Conservation (phyloP, 164 flowering plant species). For the Saururus chinensis region DNA sequence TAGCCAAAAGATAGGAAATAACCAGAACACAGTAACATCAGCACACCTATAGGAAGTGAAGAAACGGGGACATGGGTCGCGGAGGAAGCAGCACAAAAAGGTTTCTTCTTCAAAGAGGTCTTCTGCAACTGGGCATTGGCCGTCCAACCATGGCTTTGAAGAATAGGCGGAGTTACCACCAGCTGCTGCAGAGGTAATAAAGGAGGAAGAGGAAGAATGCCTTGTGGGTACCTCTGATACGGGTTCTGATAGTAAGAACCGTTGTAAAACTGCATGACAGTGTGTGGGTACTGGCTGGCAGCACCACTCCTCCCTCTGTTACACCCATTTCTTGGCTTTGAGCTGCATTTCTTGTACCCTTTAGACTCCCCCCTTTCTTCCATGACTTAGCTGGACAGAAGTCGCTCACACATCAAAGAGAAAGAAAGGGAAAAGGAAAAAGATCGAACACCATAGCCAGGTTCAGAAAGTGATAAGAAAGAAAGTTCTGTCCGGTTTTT, state of each 20-base stretch:
- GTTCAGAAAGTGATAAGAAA: background rate
- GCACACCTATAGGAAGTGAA: conserved; percentile 32
- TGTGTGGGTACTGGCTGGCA: background rate
- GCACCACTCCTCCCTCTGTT: conserved; percentile 18
- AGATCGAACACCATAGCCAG: background rate
- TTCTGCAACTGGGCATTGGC: conserved; percentile 46
- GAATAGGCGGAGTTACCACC: conserved; percentile 16
- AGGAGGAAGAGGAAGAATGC: conserved; percentile 65
- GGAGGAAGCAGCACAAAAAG: conserved; percentile 40
- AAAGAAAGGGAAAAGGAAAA: background rate
- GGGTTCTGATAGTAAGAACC: conserved; percentile 34
- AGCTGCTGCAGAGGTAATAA: conserved; percentile 37
- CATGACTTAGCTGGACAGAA: conserved; percentile 22
- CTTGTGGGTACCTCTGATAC: conserved; percentile 38
- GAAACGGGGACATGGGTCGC: conserved; percentile 24
- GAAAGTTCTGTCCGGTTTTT: no score
- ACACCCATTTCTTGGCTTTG: conserved; percentile 17
- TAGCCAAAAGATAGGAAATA: background rate
- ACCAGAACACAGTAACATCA: background rate
- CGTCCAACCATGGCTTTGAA: conserved; percentile 21
- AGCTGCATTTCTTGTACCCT: conserved; percentile 39
- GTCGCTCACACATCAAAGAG: background rate
- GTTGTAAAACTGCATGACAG: conserved; percentile 17
- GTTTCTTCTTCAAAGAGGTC: conserved; percentile 29
- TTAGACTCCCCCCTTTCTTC: conserved; percentile 43